Evolutionary conservation across 768 basidiomycete genomes (phyloP).

Genomic region (Boletus coccyginus): DNA sequence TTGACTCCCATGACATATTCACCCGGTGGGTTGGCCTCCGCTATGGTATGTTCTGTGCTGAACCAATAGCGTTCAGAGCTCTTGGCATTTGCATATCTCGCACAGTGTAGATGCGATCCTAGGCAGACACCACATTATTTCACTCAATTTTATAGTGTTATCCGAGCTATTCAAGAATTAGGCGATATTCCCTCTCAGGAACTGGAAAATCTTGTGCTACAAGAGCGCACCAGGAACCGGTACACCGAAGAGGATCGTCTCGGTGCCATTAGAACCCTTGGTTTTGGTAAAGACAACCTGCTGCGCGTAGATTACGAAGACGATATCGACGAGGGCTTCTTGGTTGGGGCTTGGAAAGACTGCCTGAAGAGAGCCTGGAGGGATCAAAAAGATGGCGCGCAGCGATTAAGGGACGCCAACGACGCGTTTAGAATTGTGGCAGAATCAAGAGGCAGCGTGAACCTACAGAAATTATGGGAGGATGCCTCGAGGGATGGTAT

Average conservation of each 20-base stretch:
- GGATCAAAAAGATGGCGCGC: conserved; percentile 40
- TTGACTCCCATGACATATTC: conserved; percentile 66
- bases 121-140: conserved; percentile 61
- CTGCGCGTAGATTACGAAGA: conserved; percentile 68
- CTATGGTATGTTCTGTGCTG: background rate
- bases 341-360: conserved; percentile 66
- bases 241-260: conserved; percentile 58
- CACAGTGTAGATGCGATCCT: conserved; percentile 82
- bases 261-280: conserved; percentile 49
- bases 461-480: conserved; percentile 51
- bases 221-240: conserved; percentile 62
- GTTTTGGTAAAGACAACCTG: conserved; percentile 61
- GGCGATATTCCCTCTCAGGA: conserved; percentile 44
- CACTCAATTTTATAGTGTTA: conserved; percentile 51
- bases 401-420: conserved; percentile 52
- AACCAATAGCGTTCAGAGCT: conserved; percentile 46
- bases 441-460: conserved; percentile 54
- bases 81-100: conserved; percentile 73
- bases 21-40: conserved; percentile 42
- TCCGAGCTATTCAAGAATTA: conserved; percentile 47
- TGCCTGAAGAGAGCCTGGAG: conserved; percentile 58
- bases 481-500: conserved; percentile 54
- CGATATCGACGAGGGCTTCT: conserved; percentile 66
- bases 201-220: conserved; percentile 55
- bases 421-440: conserved; percentile 71